Base-by-base conservation (phyloP, 129 eudicot genomes). In the Dittrichia graveolens region DNA sequence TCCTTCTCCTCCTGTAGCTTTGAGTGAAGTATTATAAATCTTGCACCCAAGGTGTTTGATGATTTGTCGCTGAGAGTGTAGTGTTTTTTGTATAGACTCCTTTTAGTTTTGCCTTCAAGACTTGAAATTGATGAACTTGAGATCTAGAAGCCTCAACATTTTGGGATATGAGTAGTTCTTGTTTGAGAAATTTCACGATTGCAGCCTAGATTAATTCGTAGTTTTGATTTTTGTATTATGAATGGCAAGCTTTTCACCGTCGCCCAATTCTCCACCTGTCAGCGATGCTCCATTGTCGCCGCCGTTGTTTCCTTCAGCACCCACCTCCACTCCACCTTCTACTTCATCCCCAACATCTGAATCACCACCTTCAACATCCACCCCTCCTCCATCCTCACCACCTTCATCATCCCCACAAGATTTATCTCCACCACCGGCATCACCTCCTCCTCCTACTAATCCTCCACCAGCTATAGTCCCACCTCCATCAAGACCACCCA, bases 211-310 rank as follows among this genome's bases (percentile, higher is more conserved):
- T 13, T 49, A 34, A 8, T 57, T 71, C 47, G 64, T 31, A 7
- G 68, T 62, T 48, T 63, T 72, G 58, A 8, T 42, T 15, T 56
- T 16, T 46, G 50, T 70, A 62, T 61, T 78, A 78, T 78, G 82
- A 62, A 78, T 78, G 82, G 82, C 82, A 70, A 78, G 77, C 65
- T 12, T 71, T 7, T 71, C 82, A 44, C 82, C 82, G 2, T 71
- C 82, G 43, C 77, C 82, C 6, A 70, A 70, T 60, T 70, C 82
- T 9, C 82, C 77, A 37, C 63, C 81, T 14, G 71, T 61, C 7
- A 77, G 65, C 14, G 24, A 15, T 61, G 52, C 78, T 48, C 52
- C 69, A 34, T 35, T 18, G 42, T 10, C 63, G 43, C 57, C 60
- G 41, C 71, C 78, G 31, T 40, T 34, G 16, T 4, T 24, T 24